Evolutionary conservation across 1,139 yeast genomes (phyloP).

Genomic region (Pneumocystis carinii): DNA sequence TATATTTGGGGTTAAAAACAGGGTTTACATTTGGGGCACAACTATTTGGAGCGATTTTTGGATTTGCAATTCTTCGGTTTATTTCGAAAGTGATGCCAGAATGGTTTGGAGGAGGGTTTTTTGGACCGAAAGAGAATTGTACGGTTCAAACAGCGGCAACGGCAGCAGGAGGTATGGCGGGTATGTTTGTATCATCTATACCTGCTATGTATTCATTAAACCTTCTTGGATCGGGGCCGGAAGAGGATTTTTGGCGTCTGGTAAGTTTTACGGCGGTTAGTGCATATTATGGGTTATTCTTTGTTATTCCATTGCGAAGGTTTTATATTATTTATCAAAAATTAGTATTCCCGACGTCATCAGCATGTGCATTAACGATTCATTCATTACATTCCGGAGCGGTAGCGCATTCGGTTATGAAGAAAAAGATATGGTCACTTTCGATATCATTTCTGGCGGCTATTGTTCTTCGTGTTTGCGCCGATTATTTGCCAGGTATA

Average conservation of each 20-base stretch:
- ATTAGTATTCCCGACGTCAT: constrained; percentile 10
- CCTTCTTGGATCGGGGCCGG: constrained; percentile 6
- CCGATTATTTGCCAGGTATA: constrained; percentile 9
- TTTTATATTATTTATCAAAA: constrained; percentile 9
- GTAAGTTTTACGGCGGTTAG: constrained; percentile 8
- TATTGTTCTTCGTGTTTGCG: constrained; percentile 5
- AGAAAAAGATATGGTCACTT: constrained; percentile 5
- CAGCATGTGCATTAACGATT: constrained; percentile 10
- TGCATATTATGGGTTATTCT: constrained; percentile 11
- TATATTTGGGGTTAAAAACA: constrained; percentile 11
- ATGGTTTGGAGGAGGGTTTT: constrained; percentile 10
- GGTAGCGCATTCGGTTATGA: constrained; percentile 6
- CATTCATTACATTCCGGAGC: constrained; percentile 10
- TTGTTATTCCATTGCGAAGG: constrained; percentile 10
- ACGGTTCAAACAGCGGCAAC: constrained; percentile 10
- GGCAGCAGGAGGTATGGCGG: constrained; percentile 9
- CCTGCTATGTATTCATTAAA: constrained; percentile 9
- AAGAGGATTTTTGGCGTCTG: constrained; percentile 5
- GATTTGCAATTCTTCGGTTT: constrained; percentile 9
- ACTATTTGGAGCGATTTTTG: constrained; percentile 11
- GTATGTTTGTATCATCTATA: constrained; percentile 9
- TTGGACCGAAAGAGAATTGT: constrained; percentile 11
- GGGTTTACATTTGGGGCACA: constrained; percentile 11
- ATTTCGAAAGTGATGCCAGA: constrained; percentile 1
- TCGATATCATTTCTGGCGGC: constrained; percentile 5